These are phyloP conservation scores for Dothistroma pini DNA, from an alignment of 2,329 filamentous ascomycete genomes.

Conservation along the genomic window DNA sequence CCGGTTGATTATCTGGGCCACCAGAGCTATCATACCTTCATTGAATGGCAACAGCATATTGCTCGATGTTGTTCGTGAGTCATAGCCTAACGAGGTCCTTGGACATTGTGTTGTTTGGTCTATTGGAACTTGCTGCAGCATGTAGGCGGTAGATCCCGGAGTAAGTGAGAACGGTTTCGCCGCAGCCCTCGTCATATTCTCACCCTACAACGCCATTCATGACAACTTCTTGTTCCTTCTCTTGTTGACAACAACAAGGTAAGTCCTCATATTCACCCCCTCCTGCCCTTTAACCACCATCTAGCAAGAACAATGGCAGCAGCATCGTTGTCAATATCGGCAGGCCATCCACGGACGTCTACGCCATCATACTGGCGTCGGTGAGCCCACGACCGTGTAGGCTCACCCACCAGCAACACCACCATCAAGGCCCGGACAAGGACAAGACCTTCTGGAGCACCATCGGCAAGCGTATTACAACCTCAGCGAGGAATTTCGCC, in stretches of 20 bases:
- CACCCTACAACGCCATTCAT: too few relatives aligned
- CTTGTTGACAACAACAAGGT: neutral
- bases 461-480: neutral
- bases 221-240: neutral
- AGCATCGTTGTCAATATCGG: neutral
- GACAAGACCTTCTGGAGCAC: neutral
- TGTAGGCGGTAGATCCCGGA: neutral
- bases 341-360: neutral
- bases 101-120: neutral
- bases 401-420: neutral
- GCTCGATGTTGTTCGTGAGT: neutral
- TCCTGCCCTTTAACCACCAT: neutral
- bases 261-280: neutral
- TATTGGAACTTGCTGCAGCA: neutral
- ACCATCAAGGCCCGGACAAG: neutral
- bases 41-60: neutral
- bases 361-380: neutral
- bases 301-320: neutral
- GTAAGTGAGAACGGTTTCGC: neutral
- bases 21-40: neutral
- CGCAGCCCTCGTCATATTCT: neutral
- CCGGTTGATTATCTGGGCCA: neutral
- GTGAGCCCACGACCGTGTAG: neutral
- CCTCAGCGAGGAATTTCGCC: neutral
- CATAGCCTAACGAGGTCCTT: neutral